These are phyloP conservation scores for Chalciporus sphaerocephalus DNA, from an alignment of 768 basidiomycete species.

Conservation along the genomic window DNA sequence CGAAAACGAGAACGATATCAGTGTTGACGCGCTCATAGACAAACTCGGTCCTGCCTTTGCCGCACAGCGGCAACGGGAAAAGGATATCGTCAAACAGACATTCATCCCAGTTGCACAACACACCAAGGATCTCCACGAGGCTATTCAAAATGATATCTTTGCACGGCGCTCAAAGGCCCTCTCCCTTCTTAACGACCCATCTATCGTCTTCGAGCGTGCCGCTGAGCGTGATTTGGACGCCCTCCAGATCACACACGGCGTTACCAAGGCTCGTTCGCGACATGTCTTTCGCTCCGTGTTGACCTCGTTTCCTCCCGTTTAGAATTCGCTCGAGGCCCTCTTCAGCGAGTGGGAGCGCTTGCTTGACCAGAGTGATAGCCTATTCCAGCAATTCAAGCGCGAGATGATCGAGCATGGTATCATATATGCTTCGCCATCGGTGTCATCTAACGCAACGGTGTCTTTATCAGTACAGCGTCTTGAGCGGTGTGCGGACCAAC, in stretches of 20 bases:
- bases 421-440: not conserved
- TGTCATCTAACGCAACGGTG: slow-evolving; percentile 8
- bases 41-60: slow-evolving; percentile 39
- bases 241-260: slow-evolving; percentile 35
- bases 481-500: slow-evolving; percentile 37
- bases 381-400: slow-evolving; percentile 49
- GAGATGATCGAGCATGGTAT: slow-evolving; percentile 47
- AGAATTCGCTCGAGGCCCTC: slow-evolving; percentile 44
- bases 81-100: slow-evolving; percentile 30
- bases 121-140: slow-evolving; percentile 35
- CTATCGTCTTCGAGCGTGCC: slow-evolving; percentile 48
- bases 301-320: slow-evolving; percentile 10
- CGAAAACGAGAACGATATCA: slow-evolving; percentile 36
- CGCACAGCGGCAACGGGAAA: slow-evolving; percentile 28
- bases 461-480: slow-evolving; percentile 43
- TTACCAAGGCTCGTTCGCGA: slow-evolving; percentile 40
- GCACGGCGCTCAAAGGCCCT: slow-evolving; percentile 38
- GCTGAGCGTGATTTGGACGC: slow-evolving; percentile 43
- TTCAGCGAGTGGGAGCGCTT: slow-evolving; percentile 46
- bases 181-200: slow-evolving; percentile 49
- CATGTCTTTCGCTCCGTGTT: slow-evolving; percentile 2
- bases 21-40: slow-evolving; percentile 45
- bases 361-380: slow-evolving; percentile 42
- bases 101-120: slow-evolving; percentile 34
- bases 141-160: slow-evolving; percentile 33